A percentile compares a stretch with the other conserved stretches of the same genome.
Evolutionary conservation across 2,329 filamentous ascomycete species (phyloP).

Genomic region (Ascosphaera apis): DNA sequence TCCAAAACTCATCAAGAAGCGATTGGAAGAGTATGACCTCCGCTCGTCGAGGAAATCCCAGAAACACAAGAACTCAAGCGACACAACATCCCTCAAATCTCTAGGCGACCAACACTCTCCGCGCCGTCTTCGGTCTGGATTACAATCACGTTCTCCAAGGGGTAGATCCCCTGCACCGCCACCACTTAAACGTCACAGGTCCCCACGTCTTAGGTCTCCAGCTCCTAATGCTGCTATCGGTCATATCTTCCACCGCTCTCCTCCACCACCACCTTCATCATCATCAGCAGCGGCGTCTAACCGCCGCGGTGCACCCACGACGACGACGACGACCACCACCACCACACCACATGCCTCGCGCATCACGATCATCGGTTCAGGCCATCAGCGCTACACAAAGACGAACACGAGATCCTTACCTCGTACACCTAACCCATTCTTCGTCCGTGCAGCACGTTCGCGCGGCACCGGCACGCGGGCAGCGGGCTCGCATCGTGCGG

Average conservation of each 20-base stretch:
- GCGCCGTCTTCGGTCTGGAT: too few relatives aligned
- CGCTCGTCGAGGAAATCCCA: background rate
- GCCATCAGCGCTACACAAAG: too few relatives aligned
- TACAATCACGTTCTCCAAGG: too few relatives aligned
- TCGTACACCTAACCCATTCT: constrained; percentile 49
- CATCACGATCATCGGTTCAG: constrained; percentile 45
- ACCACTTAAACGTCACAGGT: constrained; percentile 28
- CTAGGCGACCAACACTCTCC: too few relatives aligned
- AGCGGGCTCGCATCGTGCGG: constrained; percentile 13
- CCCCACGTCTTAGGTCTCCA: too few relatives aligned
- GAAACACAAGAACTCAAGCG: constrained; percentile 12
- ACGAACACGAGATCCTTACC: constrained; percentile 80
- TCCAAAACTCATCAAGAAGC: too few relatives aligned
- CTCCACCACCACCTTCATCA: too few relatives aligned
- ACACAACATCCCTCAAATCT: too few relatives aligned
- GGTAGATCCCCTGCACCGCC: too few relatives aligned
- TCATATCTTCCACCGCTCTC: too few relatives aligned
- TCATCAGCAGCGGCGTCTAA: too few relatives aligned
- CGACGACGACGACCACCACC: constrained; percentile 47
- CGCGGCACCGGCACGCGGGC: constrained; percentile 13
- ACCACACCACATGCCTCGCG: constrained; percentile 32
- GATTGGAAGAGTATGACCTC: constrained; percentile 42
- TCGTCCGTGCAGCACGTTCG: constrained; percentile 14
- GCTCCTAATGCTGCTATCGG: too few relatives aligned
- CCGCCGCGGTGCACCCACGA: constrained; percentile 57